Conservation (phyloP, 768 basidiomycete species). For the Hericium coralloides region DNA sequence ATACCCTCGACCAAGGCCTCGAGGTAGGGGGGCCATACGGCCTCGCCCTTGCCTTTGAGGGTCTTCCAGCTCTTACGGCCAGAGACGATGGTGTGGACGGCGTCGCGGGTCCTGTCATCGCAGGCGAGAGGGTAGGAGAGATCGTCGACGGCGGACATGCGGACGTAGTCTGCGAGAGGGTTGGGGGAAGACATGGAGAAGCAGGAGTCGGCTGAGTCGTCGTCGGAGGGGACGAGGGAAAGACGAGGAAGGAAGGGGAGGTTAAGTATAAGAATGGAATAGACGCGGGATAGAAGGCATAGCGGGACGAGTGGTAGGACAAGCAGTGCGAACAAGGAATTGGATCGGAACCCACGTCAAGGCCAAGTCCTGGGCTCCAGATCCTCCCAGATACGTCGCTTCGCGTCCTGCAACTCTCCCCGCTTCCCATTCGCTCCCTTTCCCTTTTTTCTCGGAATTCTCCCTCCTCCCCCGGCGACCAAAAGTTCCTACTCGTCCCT, state of each 20-base stretch:
- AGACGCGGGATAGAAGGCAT: not conserved
- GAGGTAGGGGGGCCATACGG: slow-evolving; percentile 74
- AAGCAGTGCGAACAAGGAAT: slow-evolving; percentile 11
- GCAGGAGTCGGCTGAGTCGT: slow-evolving; percentile 3
- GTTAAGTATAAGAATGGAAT: slow-evolving; percentile 3
- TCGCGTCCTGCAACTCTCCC: not conserved
- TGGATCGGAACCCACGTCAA: slow-evolving; percentile 1
- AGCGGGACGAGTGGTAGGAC: slow-evolving; percentile 4
- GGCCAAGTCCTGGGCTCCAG: not conserved
- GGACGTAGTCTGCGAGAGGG: slow-evolving; percentile 13
- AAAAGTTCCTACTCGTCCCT: not conserved
- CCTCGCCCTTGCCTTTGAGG: slow-evolving; percentile 53
- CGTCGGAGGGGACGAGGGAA: not conserved
- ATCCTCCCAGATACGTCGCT: not conserved
- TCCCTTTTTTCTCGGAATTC: not conserved
- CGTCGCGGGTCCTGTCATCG: slow-evolving; percentile 31
- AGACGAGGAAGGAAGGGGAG: not conserved
- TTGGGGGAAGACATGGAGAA: slow-evolving; percentile 10
- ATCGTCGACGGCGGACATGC: slow-evolving; percentile 16
- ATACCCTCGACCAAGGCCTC: slow-evolving; percentile 72
- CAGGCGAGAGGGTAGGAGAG: slow-evolving; percentile 11
- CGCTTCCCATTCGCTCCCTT: slow-evolving; percentile 1
- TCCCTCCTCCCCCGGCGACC: not conserved
- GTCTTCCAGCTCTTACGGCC: slow-evolving; percentile 74
- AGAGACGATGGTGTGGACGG: slow-evolving; percentile 57